Evolutionary conservation across 306 rosid species (phyloP).

Genomic region (Hippophae tibetana): DNA sequence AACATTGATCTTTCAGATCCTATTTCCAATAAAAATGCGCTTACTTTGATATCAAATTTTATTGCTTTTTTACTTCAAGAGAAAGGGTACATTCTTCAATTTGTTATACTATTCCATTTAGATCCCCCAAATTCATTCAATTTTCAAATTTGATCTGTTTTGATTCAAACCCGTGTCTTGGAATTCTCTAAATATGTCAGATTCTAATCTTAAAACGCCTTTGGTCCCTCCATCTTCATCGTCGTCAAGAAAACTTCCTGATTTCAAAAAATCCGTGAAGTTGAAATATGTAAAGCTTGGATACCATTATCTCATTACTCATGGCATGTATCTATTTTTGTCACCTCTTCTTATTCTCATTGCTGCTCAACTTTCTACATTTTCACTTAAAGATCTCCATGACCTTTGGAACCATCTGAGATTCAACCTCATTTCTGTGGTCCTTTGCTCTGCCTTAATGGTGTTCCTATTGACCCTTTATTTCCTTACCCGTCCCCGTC

Average conservation of each 20-base stretch:
- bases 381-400: conserved; percentile 34
- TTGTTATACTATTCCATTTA: conserved; percentile 6
- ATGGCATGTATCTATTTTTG: conserved; percentile 42
- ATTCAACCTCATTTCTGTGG: conserved; percentile 35
- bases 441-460: conserved; percentile 34
- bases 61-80: conserved; percentile 10
- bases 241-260: conserved; percentile 31
- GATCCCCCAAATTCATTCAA: conserved; percentile 5
- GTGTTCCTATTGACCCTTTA: conserved; percentile 43
- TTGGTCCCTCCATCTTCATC: conserved; percentile 8
- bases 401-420: conserved; percentile 43
- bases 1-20: conserved; percentile 2
- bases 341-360: conserved; percentile 29
- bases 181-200: conserved; percentile 25
- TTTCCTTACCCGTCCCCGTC: conserved; percentile 37
- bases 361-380: conserved; percentile 33
- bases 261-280: conserved; percentile 44
- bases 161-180: conserved; percentile 3
- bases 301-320: conserved; percentile 47
- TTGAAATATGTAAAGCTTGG: conserved; percentile 55
- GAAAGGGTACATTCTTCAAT: neutral
- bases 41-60: conserved; percentile 7
- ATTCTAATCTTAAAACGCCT: conserved; percentile 24
- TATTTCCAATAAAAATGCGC: conserved; percentile 7
- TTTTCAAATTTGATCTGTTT: conserved; percentile 8